Evolutionary conservation across 2,329 filamentous ascomycete genomes (phyloP).

Genomic region (Calonectria crousiana): DNA sequence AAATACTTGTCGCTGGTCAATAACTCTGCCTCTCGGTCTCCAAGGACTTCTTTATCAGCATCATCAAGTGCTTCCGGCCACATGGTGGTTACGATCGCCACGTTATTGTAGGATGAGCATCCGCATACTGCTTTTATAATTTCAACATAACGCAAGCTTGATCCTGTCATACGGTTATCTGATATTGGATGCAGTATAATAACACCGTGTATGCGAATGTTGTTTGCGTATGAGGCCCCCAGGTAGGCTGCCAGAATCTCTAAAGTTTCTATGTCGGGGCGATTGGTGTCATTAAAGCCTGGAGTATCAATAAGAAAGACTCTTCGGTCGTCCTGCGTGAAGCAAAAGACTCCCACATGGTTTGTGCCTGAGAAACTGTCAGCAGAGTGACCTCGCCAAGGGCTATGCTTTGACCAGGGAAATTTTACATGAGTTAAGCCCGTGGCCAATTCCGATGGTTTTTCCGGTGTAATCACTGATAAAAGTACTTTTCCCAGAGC

Average conservation of each 20-base stretch:
- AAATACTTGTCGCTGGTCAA: background rate
- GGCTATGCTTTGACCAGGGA: background rate
- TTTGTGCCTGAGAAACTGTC: conserved; percentile 6
- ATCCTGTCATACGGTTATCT: conserved; percentile 28
- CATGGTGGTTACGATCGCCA: conserved; percentile 29
- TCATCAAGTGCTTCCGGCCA: conserved; percentile 12
- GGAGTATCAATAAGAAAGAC: conserved; percentile 29
- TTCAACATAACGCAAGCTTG: conserved; percentile 3
- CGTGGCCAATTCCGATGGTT: background rate
- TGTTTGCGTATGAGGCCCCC: conserved; percentile 26
- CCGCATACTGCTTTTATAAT: conserved; percentile 20
- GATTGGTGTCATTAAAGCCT: conserved; percentile 16
- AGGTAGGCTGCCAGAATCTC: conserved; percentile 26
- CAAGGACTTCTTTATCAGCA: background rate
- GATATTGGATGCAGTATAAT: conserved; percentile 26
- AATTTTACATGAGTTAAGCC: conserved; percentile 22
- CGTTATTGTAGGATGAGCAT: background rate
- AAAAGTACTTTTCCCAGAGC: conserved; percentile 27
- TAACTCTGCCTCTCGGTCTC: conserved; percentile 16
- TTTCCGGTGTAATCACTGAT: conserved; percentile 12
- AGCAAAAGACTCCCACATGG: conserved; percentile 13
- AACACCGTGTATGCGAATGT: conserved; percentile 13
- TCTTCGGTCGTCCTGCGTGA: background rate
- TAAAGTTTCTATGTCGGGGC: conserved; percentile 1
- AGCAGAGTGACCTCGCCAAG: background rate